Conservation (phyloP, 352 stramenopile genomes). For the Globisporangium solare region DNA sequence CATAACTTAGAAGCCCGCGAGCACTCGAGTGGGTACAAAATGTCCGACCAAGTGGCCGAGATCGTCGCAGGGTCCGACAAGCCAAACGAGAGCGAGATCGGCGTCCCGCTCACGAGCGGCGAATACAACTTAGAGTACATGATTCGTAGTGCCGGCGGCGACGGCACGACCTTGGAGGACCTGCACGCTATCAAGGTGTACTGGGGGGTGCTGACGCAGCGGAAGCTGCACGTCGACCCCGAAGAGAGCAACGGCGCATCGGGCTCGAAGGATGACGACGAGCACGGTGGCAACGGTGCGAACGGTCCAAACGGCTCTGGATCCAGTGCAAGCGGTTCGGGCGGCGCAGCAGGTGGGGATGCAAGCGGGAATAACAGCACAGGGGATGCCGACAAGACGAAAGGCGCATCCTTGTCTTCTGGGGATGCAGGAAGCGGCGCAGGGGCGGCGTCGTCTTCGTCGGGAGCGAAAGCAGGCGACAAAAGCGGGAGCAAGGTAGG, state of each 20-base stretch:
- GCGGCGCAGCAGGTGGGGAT: conserved; percentile 8
- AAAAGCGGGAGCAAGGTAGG: conserved; percentile 17
- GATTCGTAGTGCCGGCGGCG: conserved; percentile 41
- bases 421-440: conserved; percentile 15
- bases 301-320: conserved; percentile 12
- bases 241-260: conserved; percentile 18
- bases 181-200: conserved; percentile 61
- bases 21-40: conserved; percentile 36
- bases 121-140: conserved; percentile 74
- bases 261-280: conserved; percentile 18
- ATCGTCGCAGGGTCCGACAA: conserved; percentile 37
- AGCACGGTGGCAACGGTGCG: conserved; percentile 14
- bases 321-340: conserved; percentile 12
- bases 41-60: conserved; percentile 54
- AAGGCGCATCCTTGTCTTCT: conserved; percentile 17
- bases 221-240: conserved; percentile 36
- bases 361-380: conserved; percentile 1
- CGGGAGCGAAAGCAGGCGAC: conserved; percentile 26
- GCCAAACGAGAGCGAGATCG: conserved; percentile 75
- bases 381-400: conserved; percentile 40
- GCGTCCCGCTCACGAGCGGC: conserved; percentile 46
- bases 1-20: conserved; percentile 39
- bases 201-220: conserved; percentile 64
- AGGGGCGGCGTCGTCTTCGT: conserved; percentile 8
- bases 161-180: conserved; percentile 48